phyloP scores from a whole-genome alignment of 2,329 filamentous ascomycete species.

The Phialocephala subalpina region DNA sequence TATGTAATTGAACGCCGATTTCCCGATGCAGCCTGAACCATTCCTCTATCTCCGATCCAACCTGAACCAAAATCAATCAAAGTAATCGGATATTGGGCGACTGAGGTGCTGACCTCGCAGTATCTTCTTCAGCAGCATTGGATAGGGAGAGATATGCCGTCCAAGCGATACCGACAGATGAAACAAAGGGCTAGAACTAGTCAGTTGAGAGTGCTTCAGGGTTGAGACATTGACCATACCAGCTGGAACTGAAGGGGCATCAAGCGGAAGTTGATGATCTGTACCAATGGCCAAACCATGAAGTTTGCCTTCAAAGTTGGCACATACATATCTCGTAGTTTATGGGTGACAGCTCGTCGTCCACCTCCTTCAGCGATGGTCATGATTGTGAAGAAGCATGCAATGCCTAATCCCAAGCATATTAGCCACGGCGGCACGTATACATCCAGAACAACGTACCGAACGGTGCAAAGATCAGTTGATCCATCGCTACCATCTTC shows the following conservation, averaged over 20 bases:
- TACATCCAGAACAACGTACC: slow-evolving; percentile 57
- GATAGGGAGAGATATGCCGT: slow-evolving; percentile 94
- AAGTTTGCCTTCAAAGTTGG: slow-evolving; percentile 96
- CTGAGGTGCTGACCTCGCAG: slow-evolving; percentile 42
- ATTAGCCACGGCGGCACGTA: neutral
- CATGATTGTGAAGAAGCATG: slow-evolving; percentile 94
- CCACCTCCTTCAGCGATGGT: slow-evolving; percentile 94
- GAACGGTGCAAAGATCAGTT: slow-evolving; percentile 90
- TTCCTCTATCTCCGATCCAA: slow-evolving; percentile 23
- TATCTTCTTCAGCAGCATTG: slow-evolving; percentile 75
- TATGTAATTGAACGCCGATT: slow-evolving; percentile 20
- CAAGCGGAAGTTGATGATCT: slow-evolving; percentile 94
- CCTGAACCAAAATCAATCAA: slow-evolving; percentile 37
- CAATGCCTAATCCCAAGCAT: slow-evolving; percentile 64
- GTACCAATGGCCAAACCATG: slow-evolving; percentile 92
- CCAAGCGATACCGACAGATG: slow-evolving; percentile 95
- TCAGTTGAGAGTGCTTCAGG: neutral
- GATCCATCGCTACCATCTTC: slow-evolving; percentile 91
- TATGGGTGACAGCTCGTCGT: slow-evolving; percentile 77
- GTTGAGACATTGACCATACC: slow-evolving; percentile 62
- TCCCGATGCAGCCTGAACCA: slow-evolving; percentile 25
- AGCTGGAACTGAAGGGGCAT: slow-evolving; percentile 97
- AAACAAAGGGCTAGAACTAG: slow-evolving; percentile 82
- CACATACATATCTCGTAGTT: slow-evolving; percentile 93
- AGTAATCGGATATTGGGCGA: slow-evolving; percentile 45